Conservation (phyloP, 345 rosid species). For the Dipteronia sinensis region DNA sequence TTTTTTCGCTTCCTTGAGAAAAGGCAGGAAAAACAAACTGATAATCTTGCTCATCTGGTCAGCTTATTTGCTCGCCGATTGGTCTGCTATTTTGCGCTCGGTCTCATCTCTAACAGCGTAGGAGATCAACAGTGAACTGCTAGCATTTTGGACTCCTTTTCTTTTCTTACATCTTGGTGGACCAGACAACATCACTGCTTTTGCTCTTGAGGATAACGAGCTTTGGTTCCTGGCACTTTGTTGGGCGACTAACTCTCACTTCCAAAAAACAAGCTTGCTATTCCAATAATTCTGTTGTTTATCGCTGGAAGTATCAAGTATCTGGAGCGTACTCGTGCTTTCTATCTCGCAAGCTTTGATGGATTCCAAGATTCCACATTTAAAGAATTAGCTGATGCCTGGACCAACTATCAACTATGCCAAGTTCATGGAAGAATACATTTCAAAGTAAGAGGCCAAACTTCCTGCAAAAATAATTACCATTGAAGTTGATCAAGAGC, state of each 20-base stretch:
- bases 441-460: too few relatives aligned
- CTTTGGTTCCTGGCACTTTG: constrained; percentile 5
- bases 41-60: constrained; percentile 50
- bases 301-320: constrained; percentile 25
- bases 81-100: constrained; percentile 54
- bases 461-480: too few relatives aligned
- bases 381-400: constrained; percentile 7
- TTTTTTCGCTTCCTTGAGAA: constrained; percentile 50
- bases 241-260: background rate
- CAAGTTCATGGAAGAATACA: background rate
- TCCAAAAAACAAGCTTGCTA: background rate
- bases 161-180: constrained; percentile 13
- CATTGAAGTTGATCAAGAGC: too few relatives aligned
- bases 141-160: constrained; percentile 36
- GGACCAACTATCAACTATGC: constrained; percentile 60
- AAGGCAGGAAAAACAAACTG: constrained; percentile 37
- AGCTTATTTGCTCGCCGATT: constrained; percentile 60
- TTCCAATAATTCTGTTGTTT: constrained; percentile 17
- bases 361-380: constrained; percentile 6
- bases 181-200: constrained; percentile 22
- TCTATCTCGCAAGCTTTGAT: constrained; percentile 22
- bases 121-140: constrained; percentile 22
- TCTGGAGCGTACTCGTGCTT: constrained; percentile 16
- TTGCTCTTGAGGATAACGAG: constrained; percentile 18
- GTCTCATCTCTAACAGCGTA: constrained; percentile 55